phyloP scores from a whole-genome alignment of 2,329 filamentous ascomycete species.

The Aureobasidium sp. region DNA sequence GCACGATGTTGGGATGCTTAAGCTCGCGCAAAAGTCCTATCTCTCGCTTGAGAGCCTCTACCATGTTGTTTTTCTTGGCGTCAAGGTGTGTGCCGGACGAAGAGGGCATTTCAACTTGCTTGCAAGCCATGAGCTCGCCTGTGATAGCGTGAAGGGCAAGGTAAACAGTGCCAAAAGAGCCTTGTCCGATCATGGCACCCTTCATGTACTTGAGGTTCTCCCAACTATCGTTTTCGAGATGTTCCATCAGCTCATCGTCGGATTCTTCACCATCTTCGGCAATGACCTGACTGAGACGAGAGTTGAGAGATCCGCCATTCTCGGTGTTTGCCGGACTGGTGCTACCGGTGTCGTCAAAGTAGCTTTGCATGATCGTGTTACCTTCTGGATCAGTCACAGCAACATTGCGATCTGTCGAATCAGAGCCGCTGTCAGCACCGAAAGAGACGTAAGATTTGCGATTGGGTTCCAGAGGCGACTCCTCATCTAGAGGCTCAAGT shows the following conservation, averaged over 20 bases:
- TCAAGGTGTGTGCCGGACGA: slow-evolving; percentile 71
- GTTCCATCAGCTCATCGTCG: slow-evolving; percentile 82
- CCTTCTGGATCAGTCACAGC: slow-evolving; percentile 72
- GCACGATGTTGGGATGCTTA: slow-evolving; percentile 94
- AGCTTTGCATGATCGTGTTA: slow-evolving; percentile 62
- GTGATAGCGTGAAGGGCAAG: slow-evolving; percentile 92
- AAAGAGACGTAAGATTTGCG: slow-evolving; percentile 95
- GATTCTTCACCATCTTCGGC: slow-evolving; percentile 86
- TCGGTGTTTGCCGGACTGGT: slow-evolving; percentile 54
- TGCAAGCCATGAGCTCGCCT: slow-evolving; percentile 94
- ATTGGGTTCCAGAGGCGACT: slow-evolving; percentile 77
- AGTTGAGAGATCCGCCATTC: slow-evolving; percentile 60
- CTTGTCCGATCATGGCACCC: slow-evolving; percentile 91
- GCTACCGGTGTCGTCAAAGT: slow-evolving; percentile 73
- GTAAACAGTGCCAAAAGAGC: slow-evolving; percentile 93
- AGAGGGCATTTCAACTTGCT: slow-evolving; percentile 89
- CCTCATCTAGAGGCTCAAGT: slow-evolving; percentile 83
- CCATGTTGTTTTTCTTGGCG: slow-evolving; percentile 93
- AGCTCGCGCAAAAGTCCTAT: slow-evolving; percentile 90
- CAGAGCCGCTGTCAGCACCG: slow-evolving; percentile 56
- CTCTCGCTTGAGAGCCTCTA: slow-evolving; percentile 92
- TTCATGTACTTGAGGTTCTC: slow-evolving; percentile 99
- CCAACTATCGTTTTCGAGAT: slow-evolving; percentile 87
- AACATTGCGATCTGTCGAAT: slow-evolving; percentile 58
- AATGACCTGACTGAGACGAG: slow-evolving; percentile 73